phyloP scores from a whole-genome alignment of 2,329 filamentous ascomycete species.

The Fusarium lyarnte region DNA sequence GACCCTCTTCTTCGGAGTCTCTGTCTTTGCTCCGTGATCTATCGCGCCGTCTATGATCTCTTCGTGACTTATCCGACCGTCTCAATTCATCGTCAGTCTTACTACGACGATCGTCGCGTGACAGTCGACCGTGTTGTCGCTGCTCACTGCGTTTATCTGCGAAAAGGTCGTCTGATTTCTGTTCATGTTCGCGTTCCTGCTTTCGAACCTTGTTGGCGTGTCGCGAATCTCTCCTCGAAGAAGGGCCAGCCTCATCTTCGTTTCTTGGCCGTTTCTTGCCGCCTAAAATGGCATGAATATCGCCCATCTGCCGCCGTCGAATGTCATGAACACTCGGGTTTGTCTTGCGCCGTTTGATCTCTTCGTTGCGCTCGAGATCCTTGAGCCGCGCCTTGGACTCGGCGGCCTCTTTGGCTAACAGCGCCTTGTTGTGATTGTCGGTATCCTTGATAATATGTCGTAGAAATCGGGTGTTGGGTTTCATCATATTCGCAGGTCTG shows the following conservation, averaged over 20 bases:
- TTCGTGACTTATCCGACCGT: constrained; percentile 18
- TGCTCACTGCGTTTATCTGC: constrained; percentile 28
- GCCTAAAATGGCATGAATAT: constrained; percentile 67
- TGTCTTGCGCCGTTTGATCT: constrained; percentile 54
- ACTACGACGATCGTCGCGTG: constrained; percentile 30
- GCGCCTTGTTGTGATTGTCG: constrained; percentile 85
- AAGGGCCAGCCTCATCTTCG: constrained; percentile 34
- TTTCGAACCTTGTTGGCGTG: constrained; percentile 5
- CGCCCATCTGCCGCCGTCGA: constrained; percentile 66
- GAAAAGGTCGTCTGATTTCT: constrained; percentile 35
- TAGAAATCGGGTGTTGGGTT: constrained; percentile 91
- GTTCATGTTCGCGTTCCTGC: constrained; percentile 3
- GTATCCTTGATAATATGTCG: constrained; percentile 89
- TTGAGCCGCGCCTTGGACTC: constrained; percentile 79
- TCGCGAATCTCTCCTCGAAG: constrained; percentile 28
- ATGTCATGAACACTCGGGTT: constrained; percentile 62
- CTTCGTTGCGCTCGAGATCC: constrained; percentile 62
- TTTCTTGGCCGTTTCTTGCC: constrained; percentile 51
- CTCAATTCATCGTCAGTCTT: constrained; percentile 26
- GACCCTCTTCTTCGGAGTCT: constrained; percentile 18
- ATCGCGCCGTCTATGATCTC: constrained; percentile 28
- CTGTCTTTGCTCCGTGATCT: constrained; percentile 31
- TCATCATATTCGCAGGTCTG: constrained; percentile 76
- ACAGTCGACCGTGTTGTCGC: constrained; percentile 40
- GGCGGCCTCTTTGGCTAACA: constrained; percentile 84